A percentile compares a stretch with the other conserved stretches of the same genome.
These are phyloP conservation scores for Melanogaster broomeanus DNA, from an alignment of 768 basidiomycete species.

Conservation along the genomic window DNA sequence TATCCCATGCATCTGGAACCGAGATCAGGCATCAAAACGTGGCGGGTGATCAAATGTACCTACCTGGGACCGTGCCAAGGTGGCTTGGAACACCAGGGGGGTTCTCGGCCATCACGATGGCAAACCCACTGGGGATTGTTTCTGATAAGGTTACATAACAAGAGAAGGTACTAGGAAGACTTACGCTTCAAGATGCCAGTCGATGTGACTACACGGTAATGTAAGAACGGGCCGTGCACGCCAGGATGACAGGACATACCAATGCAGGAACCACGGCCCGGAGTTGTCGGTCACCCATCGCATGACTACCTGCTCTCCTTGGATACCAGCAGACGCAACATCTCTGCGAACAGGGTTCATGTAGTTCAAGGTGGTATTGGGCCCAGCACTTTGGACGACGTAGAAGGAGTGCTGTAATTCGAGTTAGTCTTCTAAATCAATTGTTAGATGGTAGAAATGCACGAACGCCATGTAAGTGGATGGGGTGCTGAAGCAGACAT, in stretches of 20 bases:
- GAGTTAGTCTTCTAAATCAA: background rate
- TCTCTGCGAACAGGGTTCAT: conserved; percentile 40
- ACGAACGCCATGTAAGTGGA: conserved; percentile 32
- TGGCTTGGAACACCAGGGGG: conserved; percentile 16
- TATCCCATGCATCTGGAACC: conserved; percentile 22
- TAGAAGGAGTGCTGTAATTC: conserved; percentile 34
- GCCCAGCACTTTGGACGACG: conserved; percentile 35
- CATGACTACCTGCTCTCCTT: conserved; percentile 47
- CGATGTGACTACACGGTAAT: conserved; percentile 22
- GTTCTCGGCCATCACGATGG: conserved; percentile 27
- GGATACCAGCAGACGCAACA: conserved; percentile 20
- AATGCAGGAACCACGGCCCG: conserved; percentile 56
- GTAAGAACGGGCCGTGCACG: background rate
- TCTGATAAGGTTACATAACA: background rate
- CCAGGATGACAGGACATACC: conserved; percentile 11
- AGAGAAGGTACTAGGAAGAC: background rate
- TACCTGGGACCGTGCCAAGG: conserved; percentile 17
- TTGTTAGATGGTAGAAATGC: background rate
- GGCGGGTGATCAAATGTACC: background rate
- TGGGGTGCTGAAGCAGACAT: conserved; percentile 20
- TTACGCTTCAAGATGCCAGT: conserved; percentile 30
- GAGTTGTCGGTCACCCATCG: conserved; percentile 66
- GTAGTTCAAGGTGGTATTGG: conserved; percentile 29
- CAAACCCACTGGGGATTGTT: conserved; percentile 21
- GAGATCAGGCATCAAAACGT: background rate